These are phyloP conservation scores for Macrolepiota albuminosa DNA, from an alignment of 768 basidiomycete species.

Conservation along the genomic window DNA sequence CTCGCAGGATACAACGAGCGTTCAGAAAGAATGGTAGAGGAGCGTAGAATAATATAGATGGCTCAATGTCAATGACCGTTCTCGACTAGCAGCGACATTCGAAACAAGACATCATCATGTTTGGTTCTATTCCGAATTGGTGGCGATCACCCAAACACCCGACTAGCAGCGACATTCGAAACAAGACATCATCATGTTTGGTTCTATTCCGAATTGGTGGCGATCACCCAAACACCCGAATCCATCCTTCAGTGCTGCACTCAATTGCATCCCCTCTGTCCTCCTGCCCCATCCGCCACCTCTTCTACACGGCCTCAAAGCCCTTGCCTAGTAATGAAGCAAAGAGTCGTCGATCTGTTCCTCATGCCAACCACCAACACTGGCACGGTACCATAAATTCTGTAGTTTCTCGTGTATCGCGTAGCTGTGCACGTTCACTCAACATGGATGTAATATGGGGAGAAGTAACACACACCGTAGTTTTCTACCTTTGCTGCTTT, in stretches of 20 bases:
- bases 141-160: constrained; percentile 38
- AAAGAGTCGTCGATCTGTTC: constrained; percentile 97
- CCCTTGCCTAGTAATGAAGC: constrained; percentile 79
- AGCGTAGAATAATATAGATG: not conserved
- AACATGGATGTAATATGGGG: not conserved
- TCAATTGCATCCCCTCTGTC: constrained; percentile 26
- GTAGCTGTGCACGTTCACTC: constrained; percentile 44
- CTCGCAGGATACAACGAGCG: not conserved
- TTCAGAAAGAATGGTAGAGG: not conserved
- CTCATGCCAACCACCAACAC: constrained; percentile 79
- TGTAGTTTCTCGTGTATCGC: constrained; percentile 95
- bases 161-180: not conserved
- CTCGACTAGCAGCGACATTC: not conserved
- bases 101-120: constrained; percentile 23
- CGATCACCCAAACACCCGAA: constrained; percentile 56
- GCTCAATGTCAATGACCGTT: not conserved
- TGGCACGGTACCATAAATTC: constrained; percentile 92
- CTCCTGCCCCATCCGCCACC: constrained; percentile 20
- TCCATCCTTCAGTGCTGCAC: constrained; percentile 33
- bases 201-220: constrained; percentile 33
- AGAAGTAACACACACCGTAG: constrained; percentile 53
- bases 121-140: constrained; percentile 35
- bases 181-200: constrained; percentile 29
- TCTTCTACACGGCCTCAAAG: constrained; percentile 34
- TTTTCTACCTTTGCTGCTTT: constrained; percentile 96